Percentiles rank a stretch among this genome's conserved stretches.
phyloP scores from a whole-genome alignment of 129 eudicot species.

The Escallonia rubra region DNA sequence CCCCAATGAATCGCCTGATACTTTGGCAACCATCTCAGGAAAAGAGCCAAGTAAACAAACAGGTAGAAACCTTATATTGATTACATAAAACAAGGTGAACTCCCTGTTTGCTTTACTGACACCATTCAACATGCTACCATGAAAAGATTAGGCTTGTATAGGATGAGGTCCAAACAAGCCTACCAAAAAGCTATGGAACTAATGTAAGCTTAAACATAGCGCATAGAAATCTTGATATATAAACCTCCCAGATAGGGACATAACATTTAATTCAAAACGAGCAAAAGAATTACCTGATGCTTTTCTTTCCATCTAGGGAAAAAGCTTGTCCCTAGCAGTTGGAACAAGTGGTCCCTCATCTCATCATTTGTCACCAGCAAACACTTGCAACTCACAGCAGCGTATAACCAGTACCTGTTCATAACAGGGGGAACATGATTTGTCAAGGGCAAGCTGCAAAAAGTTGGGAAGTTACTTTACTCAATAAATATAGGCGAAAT shows the following conservation, averaged over 20 bases:
- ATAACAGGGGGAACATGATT: background rate
- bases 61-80: too few relatives aligned
- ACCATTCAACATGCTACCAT: too few relatives aligned
- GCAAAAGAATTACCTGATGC: slow-evolving; percentile 54
- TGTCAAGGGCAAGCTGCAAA: background rate
- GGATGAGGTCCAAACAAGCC: too few relatives aligned
- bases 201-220: background rate
- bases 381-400: slow-evolving; percentile 82
- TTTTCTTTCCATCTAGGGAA: slow-evolving; percentile 96
- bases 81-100: too few relatives aligned
- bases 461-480: background rate
- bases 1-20: too few relatives aligned
- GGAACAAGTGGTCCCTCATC: slow-evolving; percentile 92
- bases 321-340: slow-evolving; percentile 73
- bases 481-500: too few relatives aligned
- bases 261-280: background rate
- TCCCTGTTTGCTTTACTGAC: too few relatives aligned
- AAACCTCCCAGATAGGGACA: background rate
- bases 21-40: too few relatives aligned
- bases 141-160: too few relatives aligned
- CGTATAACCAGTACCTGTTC: slow-evolving; percentile 87
- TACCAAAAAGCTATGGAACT: too few relatives aligned
- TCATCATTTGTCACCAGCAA: slow-evolving; percentile 89
- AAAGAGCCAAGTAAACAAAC: too few relatives aligned
- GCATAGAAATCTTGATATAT: background rate